phyloP scores from a whole-genome alignment of 2,329 filamentous ascomycete species.

The Arthrobotrys sphaeroides region DNA sequence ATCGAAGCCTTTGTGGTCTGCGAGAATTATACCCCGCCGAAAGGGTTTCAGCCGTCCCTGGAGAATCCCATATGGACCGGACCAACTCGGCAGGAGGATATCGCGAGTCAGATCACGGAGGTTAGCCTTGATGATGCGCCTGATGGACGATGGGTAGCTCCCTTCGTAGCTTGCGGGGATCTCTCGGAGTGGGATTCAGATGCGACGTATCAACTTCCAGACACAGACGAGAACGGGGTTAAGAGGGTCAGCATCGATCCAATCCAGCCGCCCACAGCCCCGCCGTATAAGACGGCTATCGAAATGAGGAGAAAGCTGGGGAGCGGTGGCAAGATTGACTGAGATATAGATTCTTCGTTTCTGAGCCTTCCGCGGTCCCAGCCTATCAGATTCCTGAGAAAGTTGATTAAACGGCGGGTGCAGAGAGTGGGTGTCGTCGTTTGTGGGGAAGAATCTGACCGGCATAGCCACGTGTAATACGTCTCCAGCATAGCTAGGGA shows the following conservation, averaged over 20 bases:
- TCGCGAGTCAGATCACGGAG: conserved; percentile 57
- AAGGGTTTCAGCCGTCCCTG: conserved; percentile 77
- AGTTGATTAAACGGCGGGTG: conserved; percentile 23
- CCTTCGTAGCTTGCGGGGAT: conserved; percentile 97
- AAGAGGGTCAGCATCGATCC: conserved; percentile 79
- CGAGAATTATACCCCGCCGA: conserved; percentile 82
- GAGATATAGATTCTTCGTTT: conserved; percentile 13
- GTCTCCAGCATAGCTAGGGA: conserved; percentile 11
- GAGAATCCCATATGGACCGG: conserved; percentile 78
- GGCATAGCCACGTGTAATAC: conserved; percentile 52
- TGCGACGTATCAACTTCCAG: conserved; percentile 88
- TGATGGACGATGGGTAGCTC: conserved; percentile 82
- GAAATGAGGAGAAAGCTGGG: conserved; percentile 72
- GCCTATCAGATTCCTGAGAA: conserved; percentile 21
- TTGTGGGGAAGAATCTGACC: conserved; percentile 31
- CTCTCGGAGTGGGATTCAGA: conserved; percentile 94
- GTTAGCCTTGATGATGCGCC: conserved; percentile 60
- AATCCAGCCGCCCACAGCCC: conserved; percentile 92
- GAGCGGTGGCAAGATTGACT: conserved; percentile 52
- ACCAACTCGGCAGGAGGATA: conserved; percentile 62
- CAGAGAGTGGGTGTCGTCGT: background rate
- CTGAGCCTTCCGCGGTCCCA: background rate
- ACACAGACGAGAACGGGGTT: conserved; percentile 69
- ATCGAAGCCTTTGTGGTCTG: conserved; percentile 97
- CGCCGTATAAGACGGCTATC: conserved; percentile 89